Evolutionary conservation across 257 asterid species (phyloP).

Genomic region (Ajuga chamaepitys): DNA sequence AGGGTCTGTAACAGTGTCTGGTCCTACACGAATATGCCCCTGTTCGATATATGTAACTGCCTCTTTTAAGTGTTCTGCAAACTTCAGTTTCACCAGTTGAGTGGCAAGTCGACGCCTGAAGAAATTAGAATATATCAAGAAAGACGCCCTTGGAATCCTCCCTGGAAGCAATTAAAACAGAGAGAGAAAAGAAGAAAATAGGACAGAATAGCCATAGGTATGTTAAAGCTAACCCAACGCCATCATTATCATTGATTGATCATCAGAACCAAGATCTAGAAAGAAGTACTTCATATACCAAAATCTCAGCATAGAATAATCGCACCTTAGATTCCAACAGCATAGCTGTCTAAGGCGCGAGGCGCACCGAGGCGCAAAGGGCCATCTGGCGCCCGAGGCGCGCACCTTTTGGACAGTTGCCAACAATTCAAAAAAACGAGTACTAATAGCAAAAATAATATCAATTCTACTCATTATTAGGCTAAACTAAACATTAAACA

Average conservation of each 20-base stretch:
- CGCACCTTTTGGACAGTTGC: too few species aligned
- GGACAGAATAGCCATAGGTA: not conserved
- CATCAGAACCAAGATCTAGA: not conserved
- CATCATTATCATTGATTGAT: not conserved
- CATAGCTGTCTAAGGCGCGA: too few species aligned
- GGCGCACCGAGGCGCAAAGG: too few species aligned
- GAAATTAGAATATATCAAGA: constrained; percentile 1
- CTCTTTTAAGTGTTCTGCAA: constrained; percentile 87
- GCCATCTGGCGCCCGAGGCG: too few species aligned
- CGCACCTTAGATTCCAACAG: not conserved
- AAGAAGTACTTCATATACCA: not conserved
- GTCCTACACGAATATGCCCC: constrained; percentile 96
- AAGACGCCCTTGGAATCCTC: not conserved
- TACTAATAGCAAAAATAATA: too few species aligned
- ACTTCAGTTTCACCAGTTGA: constrained; percentile 55
- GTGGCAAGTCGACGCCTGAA: constrained; percentile 85
- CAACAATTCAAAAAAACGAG: too few species aligned
- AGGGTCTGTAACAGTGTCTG: constrained; percentile 75
- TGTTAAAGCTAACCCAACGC: not conserved
- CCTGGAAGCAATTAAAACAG: not conserved
- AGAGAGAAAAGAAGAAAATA: too few species aligned
- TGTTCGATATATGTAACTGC: constrained; percentile 89
- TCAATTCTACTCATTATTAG: too few species aligned
- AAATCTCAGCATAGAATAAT: not conserved
- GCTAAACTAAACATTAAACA: too few species aligned